Evolutionary conservation across 352 stramenopile genomes (phyloP), one percentile per base, ranked within the genome.

Genomic region (Globisporangium perplexum): DNA sequence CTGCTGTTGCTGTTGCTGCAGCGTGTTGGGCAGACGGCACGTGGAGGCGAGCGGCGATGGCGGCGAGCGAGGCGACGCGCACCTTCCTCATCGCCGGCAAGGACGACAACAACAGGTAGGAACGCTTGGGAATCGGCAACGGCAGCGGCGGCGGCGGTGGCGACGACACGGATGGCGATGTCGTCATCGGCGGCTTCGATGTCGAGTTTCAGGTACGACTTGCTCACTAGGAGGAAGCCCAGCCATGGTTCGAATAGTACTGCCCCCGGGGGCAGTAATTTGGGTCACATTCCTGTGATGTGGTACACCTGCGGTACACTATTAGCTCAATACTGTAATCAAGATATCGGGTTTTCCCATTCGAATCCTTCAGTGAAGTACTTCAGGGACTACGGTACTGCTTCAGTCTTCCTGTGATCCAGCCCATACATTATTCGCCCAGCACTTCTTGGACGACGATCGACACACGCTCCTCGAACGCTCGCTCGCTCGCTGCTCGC

Each of bases 221-320:
- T 62, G 48, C 55, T 56, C 55, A 57, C 24, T 57, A 57, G 55
- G 55, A 62, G 55, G 42, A 57, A 62, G 55, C 30, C 23, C 36
- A 36, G 22, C 36, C 31, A 26, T 41, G 18, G 5, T 22, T 44
- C 44, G 50, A 45, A 59, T 53, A 46, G n/a, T n/a, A n/a, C n/a
- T n/a, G n/a, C n/a, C n/a, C n/a, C n/a, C n/a, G n/a, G 4, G 31
- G 31, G 31, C 17, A 24, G 44, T 7, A 24, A 50, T 50, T 50
- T 56, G 23, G 7, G 23, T 17, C 2, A 10, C 50, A 28, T 14
- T 51, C 10, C 7, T n/a, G 11, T 42, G n/a, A n/a, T n/a, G n/a
- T n/a, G n/a, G n/a, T n/a, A n/a, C n/a, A n/a, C n/a, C n/a, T n/a
- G n/a, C n/a, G n/a, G n/a, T n/a, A n/a, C n/a, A n/a, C n/a, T n/a